Evolutionary conservation across 495 filamentous ascomycete genomes (phyloP), one percentile per base, ranked within the genome.

Genomic region (Tetracladium setigerum): DNA sequence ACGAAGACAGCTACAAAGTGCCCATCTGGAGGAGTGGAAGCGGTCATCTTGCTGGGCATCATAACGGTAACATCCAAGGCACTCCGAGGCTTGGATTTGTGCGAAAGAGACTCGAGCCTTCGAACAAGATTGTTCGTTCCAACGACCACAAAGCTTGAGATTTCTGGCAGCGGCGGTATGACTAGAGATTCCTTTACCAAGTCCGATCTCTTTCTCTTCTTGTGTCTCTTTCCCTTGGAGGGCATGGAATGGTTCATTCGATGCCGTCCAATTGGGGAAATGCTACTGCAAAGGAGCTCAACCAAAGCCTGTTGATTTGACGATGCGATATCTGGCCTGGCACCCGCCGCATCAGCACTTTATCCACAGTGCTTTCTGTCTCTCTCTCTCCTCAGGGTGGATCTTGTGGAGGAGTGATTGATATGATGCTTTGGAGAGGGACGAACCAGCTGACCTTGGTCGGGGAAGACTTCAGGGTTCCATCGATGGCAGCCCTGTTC

Each of bases 51-150:
- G 19, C 19, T 15, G 37, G 11, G 30, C 36, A n/a, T 24, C 13
- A 46, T 14, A 16, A 47, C 16, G 13, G 12, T 27, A 22, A 46
- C 43, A 24, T 27, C 7, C 22, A 27, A 7, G 22, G 22, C 22
- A 27, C 22, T 27, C 22, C 22, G 22, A 50, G 49, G 37, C 22
- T 42, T 38, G 14, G 46, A 46, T 15, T 30, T 32, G 30, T 47
- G 38, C 19, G 70, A 63, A n/a, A 67, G 57, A 15, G 48, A 38
- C 49, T 79, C 70, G 1, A 87, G 67, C 44, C 60, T 64, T n/a
- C 72, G 69, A 12, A 71, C 78, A 38, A 82, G 71, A 40, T 59
- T 62, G 47, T 78, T 70, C 39, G 86, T 64, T 15, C 83, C 82
- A 32, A 84, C 58, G 5, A 78, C 73, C 33, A 86, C 45, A 52